These are phyloP conservation scores for Shiraia sp. DNA, from an alignment of 2,329 filamentous ascomycete genomes.

Conservation along the genomic window DNA sequence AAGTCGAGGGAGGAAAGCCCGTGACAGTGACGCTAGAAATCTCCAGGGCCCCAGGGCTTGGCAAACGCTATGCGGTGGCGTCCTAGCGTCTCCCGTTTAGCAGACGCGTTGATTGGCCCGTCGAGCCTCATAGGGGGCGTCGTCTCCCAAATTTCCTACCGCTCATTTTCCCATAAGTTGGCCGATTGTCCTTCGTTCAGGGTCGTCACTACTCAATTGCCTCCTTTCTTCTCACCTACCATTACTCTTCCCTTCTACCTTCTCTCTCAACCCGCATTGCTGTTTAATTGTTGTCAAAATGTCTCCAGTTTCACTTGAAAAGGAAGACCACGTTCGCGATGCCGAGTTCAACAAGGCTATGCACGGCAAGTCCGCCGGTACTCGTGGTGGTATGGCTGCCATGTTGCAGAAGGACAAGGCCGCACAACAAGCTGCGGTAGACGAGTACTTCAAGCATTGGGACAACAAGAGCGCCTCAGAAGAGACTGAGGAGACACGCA, in stretches of 20 bases:
- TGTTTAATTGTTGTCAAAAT: slow-evolving; percentile 43
- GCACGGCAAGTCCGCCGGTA: slow-evolving; percentile 74
- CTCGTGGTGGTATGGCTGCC: slow-evolving; percentile 74
- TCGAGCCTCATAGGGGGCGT: slow-evolving; percentile 7
- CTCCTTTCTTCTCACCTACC: slow-evolving; percentile 5
- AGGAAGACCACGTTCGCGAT: slow-evolving; percentile 83
- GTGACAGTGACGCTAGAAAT: slow-evolving; percentile 21
- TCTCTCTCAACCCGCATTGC: slow-evolving; percentile 1
- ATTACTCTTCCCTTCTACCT: slow-evolving; percentile 2
- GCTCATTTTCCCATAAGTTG: slow-evolving; percentile 27
- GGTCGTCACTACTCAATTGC: slow-evolving; percentile 21
- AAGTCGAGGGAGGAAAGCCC: not conserved
- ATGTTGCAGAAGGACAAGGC: slow-evolving; percentile 82
- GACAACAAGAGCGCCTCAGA: slow-evolving; percentile 78
- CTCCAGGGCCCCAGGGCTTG: slow-evolving; percentile 11
- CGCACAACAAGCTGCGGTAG: slow-evolving; percentile 79
- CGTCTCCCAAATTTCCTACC: slow-evolving; percentile 30
- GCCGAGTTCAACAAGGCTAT: slow-evolving; percentile 87
- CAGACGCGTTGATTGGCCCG: slow-evolving; percentile 18
- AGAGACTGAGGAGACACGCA: slow-evolving; percentile 82
- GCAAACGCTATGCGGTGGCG: slow-evolving; percentile 13
- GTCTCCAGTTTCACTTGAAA: slow-evolving; percentile 67
- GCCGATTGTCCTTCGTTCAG: slow-evolving; percentile 16
- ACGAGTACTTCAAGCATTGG: slow-evolving; percentile 97
- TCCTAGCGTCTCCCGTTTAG: slow-evolving; percentile 19